Evolutionary conservation across 2,329 filamentous ascomycete genomes (phyloP).

Genomic region (Aspergillus ibericus): DNA sequence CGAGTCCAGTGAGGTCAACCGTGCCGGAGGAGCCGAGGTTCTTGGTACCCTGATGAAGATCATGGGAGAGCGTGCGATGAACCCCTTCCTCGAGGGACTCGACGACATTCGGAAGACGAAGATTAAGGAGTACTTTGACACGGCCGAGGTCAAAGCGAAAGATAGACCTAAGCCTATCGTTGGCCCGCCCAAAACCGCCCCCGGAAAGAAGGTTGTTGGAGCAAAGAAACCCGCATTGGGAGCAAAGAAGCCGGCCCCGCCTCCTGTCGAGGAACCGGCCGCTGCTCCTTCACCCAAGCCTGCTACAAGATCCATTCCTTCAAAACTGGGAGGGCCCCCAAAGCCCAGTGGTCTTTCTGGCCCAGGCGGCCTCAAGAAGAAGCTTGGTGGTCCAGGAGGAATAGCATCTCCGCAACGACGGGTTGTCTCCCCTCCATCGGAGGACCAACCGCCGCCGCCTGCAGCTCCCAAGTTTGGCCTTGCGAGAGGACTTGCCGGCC

Average conservation of each 20-base stretch:
- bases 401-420: constrained; percentile 44
- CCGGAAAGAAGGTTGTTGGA: constrained; percentile 56
- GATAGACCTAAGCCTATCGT: constrained; percentile 81
- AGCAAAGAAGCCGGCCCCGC: constrained; percentile 52
- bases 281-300: constrained; percentile 49
- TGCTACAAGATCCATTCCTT: constrained; percentile 40
- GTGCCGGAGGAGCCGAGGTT: constrained; percentile 87
- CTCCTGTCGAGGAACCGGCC: constrained; percentile 57
- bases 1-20: constrained; percentile 80
- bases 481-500: constrained; percentile 76
- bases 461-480: constrained; percentile 59
- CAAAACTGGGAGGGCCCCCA: constrained; percentile 48
- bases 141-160: constrained; percentile 81
- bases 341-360: constrained; percentile 44
- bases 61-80: constrained; percentile 94
- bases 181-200: constrained; percentile 58
- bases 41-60: constrained; percentile 98
- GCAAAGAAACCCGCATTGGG: constrained; percentile 54
- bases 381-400: constrained; percentile 44
- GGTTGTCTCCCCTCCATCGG: constrained; percentile 47
- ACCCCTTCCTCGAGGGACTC: constrained; percentile 82
- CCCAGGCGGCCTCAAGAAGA: constrained; percentile 44
- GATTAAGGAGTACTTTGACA: constrained; percentile 87
- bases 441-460: constrained; percentile 44
- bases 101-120: constrained; percentile 96